Evolutionary conservation across 768 basidiomycete genomes (phyloP).

Genomic region (Chalciporus chontae): DNA sequence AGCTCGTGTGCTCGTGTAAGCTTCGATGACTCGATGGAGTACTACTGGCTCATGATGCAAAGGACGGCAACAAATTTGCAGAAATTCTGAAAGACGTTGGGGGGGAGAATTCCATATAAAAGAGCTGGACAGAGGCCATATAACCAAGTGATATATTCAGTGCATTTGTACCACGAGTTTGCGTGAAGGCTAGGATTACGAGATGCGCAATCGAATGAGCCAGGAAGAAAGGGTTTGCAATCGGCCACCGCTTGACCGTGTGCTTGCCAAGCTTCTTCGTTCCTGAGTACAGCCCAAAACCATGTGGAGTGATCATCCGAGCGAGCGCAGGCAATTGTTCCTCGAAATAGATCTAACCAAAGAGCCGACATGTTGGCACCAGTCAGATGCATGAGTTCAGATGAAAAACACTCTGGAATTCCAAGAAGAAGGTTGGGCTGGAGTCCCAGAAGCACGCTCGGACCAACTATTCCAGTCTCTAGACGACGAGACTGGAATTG

Average conservation of each 20-base stretch:
- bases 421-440: conserved; percentile 14
- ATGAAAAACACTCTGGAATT: conserved; percentile 33
- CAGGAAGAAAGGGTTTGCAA: conserved; percentile 13
- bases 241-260: conserved; percentile 8
- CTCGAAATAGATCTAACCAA: too few relatives aligned
- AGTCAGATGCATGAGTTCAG: conserved; percentile 43
- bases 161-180: conserved; percentile 1
- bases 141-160: background rate
- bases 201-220: conserved; percentile 20
- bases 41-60: background rate
- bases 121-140: background rate
- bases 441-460: conserved; percentile 38
- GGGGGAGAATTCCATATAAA: background rate
- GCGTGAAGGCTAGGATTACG: conserved; percentile 5
- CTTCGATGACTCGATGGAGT: background rate
- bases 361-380: conserved; percentile 20
- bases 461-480: conserved; percentile 33
- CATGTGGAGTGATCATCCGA: too few relatives aligned
- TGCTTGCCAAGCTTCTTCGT: too few relatives aligned
- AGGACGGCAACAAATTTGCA: conserved; percentile 1
- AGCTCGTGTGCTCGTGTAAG: background rate
- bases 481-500: conserved; percentile 25
- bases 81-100: background rate
- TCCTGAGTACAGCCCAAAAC: too few relatives aligned
- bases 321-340: too few relatives aligned